Evolutionary conservation across 495 filamentous ascomycete genomes (phyloP).

Genomic region (Talaromyces adpressus): DNA sequence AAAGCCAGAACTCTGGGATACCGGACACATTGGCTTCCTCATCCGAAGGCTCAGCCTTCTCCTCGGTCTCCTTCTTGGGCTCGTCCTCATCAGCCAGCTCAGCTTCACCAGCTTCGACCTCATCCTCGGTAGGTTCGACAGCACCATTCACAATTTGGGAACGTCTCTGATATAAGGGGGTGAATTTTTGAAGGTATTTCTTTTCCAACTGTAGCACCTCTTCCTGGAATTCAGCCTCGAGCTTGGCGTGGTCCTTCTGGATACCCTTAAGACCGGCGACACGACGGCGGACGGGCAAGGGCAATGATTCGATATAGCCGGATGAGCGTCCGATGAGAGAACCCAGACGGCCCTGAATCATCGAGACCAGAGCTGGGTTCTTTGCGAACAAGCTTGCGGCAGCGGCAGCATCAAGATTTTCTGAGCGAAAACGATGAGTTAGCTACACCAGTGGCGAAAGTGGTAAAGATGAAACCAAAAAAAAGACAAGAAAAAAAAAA

Average conservation of each 20-base stretch:
- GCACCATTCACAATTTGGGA: slow-evolving; percentile 86
- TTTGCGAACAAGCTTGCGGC: slow-evolving; percentile 89
- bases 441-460: neutral
- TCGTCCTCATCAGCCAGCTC: slow-evolving; percentile 65
- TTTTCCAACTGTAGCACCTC: slow-evolving; percentile 97
- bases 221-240: slow-evolving; percentile 97
- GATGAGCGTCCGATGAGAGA: slow-evolving; percentile 90
- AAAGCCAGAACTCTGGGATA: slow-evolving; percentile 99
- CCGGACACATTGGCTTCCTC: slow-evolving; percentile 54
- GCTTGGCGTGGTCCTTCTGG: slow-evolving; percentile 96
- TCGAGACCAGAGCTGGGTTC: slow-evolving; percentile 85
- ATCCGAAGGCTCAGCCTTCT: slow-evolving; percentile 43
- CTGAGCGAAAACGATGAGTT: slow-evolving; percentile 35
- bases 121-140: slow-evolving; percentile 75
- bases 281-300: slow-evolving; percentile 78
- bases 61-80: slow-evolving; percentile 35
- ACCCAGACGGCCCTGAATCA: slow-evolving; percentile 96
- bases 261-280: slow-evolving; percentile 94
- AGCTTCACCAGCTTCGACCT: slow-evolving; percentile 79
- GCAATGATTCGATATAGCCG: slow-evolving; percentile 95
- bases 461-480: slow-evolving; percentile 3
- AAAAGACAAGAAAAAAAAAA: slow-evolving; percentile 13
- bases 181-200: slow-evolving; percentile 98
- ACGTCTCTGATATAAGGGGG: slow-evolving; percentile 93
- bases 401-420: slow-evolving; percentile 79